Base-by-base conservation (phyloP, 2,329 filamentous ascomycete genomes). In the Hysterium pulicare region DNA sequence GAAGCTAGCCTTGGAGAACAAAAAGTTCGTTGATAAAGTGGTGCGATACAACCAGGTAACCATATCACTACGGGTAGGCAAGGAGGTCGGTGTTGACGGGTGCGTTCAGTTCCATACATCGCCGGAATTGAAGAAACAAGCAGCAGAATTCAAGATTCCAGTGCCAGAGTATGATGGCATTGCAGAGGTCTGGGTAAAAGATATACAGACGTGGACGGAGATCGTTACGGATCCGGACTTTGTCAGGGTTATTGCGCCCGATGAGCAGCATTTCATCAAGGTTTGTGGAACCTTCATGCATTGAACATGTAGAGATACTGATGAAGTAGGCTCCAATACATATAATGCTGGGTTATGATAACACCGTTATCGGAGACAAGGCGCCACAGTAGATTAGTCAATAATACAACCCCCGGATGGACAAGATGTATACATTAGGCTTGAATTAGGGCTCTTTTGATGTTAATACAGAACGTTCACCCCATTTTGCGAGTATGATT, bases 141-240 rank as follows among this genome's bases (percentile, higher is more conserved):
- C 51, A 2, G 8, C 23, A n/a, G 28, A 44, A 4, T 51, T 54
- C 33, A 44, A 45, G 15, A 48, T 52, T 30, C 49, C 51, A 4
- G 49, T 51, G 6, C 42, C 42, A 13, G 50, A 54, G 9, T 53
- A 49, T 40, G 51, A 54, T 39, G 47, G 51, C 15, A 47, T 54
- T 38, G 51, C 50, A 36, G 51, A 54, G 32, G 48, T 54, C 6
- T 54, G 50, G 51, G 46, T 54, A 9, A 52, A 54, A 21, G 47
- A 46, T 36, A 32, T 54, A n/a, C 45, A 54, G 35, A 44, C 46
- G 1, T 54, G 51, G 51, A 37, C 41, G 31, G 31, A 24, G 5
- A 47, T 54, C 8, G 51, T 44, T 5, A 44, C 48, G 19, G 51
- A 54, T 41, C 36, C 40, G 10, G 44, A 45, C n/a, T 54, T 54